Evolutionary conservation across 1,284 basidiomycete genomes (phyloP).

Genomic region (Moniliophthora roreri): DNA sequence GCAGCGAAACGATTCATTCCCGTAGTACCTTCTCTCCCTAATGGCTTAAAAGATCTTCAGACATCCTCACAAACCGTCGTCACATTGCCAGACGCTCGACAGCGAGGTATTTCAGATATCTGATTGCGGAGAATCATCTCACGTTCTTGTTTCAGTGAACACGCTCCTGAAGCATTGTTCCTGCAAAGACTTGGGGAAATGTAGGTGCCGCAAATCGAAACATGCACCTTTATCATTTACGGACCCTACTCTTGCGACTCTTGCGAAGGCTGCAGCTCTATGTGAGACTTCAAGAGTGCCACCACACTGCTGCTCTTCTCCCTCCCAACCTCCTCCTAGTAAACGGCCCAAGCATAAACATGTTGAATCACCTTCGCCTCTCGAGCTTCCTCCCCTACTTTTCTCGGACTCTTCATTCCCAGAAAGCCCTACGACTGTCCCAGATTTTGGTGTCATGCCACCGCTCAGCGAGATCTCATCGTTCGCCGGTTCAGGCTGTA

Average conservation of each 20-base stretch:
- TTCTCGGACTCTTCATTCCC: slow-evolving; percentile 20
- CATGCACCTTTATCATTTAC: slow-evolving; percentile 18
- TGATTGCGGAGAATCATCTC: slow-evolving; percentile 2
- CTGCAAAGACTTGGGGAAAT: slow-evolving; percentile 56
- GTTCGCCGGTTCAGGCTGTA: slow-evolving; percentile 63
- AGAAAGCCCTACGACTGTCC: slow-evolving; percentile 26
- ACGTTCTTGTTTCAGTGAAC: slow-evolving; percentile 40
- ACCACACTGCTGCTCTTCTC: slow-evolving; percentile 1
- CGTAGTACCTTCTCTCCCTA: slow-evolving; percentile 59
- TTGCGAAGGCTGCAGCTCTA: slow-evolving; percentile 51
- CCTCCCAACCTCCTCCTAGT: slow-evolving; percentile 22
- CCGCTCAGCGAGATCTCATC: slow-evolving; percentile 55
- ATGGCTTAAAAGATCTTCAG: slow-evolving; percentile 54
- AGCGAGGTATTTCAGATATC: slow-evolving; percentile 42
- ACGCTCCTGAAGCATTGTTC: slow-evolving; percentile 62
- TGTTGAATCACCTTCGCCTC: slow-evolving; percentile 24
- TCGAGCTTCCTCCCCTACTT: slow-evolving; percentile 41
- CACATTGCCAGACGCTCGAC: slow-evolving; percentile 40
- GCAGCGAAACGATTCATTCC: slow-evolving; percentile 59
- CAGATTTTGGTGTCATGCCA: slow-evolving; percentile 57
- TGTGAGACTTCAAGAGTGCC: slow-evolving; percentile 27
- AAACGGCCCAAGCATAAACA: slow-evolving; percentile 33
- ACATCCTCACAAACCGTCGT: slow-evolving; percentile 22
- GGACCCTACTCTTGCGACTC: slow-evolving; percentile 37
- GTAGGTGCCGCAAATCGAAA: slow-evolving; percentile 41